These are phyloP conservation scores for Dendrocalamus latiflorus DNA, from an alignment of 202 grass and related monocot species.

Conservation along the genomic window DNA sequence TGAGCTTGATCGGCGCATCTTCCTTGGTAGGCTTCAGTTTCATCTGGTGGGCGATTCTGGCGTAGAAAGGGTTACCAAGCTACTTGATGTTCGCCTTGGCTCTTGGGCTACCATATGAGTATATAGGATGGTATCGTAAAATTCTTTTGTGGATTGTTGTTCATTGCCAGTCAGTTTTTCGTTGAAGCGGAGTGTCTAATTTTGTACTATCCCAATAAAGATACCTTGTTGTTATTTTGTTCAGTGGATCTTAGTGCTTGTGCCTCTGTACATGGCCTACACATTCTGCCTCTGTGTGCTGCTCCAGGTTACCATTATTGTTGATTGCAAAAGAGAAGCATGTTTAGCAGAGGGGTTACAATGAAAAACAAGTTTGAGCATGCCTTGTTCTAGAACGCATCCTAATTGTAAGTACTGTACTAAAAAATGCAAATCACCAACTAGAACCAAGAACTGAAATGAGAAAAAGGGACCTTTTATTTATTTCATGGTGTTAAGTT, in stretches of 20 bases:
- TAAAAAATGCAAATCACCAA: neutral
- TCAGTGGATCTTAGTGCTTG: neutral
- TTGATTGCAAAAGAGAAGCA: neutral
- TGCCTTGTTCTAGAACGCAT: neutral
- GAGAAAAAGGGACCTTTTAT: neutral
- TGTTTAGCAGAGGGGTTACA: neutral
- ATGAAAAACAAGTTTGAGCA: neutral
- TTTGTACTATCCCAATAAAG: neutral
- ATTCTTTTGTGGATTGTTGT: neutral
- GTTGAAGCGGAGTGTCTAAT: neutral
- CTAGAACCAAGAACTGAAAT: neutral
- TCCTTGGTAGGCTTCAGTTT: neutral
- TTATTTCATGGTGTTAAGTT: neutral
- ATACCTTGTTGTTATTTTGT: neutral
- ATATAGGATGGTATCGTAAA: neutral
- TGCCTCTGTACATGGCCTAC: neutral
- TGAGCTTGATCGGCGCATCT: neutral
- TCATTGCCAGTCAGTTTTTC: neutral
- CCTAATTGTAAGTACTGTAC: neutral
- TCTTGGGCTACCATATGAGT: no score
- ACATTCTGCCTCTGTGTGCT: neutral
- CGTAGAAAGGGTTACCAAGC: neutral
- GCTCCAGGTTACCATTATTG: neutral
- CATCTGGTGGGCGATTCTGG: constrained; percentile 10
- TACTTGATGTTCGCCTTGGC: neutral